Evolutionary conservation across 371 early-diverging fungal species (phyloP).

Genomic region (Basidiobolus meristosporus): DNA sequence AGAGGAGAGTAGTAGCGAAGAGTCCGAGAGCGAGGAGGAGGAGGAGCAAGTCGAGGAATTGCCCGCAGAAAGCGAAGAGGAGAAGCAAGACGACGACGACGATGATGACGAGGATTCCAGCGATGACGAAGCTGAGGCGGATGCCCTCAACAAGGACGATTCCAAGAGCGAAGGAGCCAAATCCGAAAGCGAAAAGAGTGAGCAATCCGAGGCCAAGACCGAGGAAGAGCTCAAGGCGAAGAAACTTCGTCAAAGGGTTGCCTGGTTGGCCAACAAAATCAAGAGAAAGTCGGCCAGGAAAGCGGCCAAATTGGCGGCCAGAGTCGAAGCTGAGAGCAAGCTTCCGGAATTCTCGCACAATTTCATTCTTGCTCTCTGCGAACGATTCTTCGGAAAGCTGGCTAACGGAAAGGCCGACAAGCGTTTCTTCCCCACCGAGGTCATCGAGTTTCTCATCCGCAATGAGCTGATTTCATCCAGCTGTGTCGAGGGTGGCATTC

Average conservation of each 20-base stretch:
- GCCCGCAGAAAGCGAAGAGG: neutral
- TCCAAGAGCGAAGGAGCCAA: slow-evolving; percentile 5
- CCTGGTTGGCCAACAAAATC: no score
- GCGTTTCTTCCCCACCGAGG: slow-evolving; percentile 25
- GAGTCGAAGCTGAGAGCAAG: slow-evolving; percentile 4
- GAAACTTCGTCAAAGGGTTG: no score
- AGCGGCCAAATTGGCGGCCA: no score
- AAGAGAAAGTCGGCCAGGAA: no score
- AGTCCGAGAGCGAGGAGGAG: slow-evolving; percentile 8
- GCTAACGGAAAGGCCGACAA: slow-evolving; percentile 13
- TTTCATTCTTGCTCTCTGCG: slow-evolving; percentile 16
- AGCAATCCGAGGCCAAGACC: neutral
- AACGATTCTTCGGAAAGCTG: slow-evolving; percentile 12
- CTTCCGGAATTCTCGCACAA: slow-evolving; percentile 21
- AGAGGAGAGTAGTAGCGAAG: neutral
- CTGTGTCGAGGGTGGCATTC: slow-evolving; percentile 22
- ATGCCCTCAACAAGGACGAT: slow-evolving; percentile 6
- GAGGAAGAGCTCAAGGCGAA: slow-evolving; percentile 4
- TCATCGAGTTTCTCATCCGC: slow-evolving; percentile 22
- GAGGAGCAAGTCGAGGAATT: neutral
- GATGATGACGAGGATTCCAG: slow-evolving; percentile 1
- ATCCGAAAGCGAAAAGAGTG: slow-evolving; percentile 3
- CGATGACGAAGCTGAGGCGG: neutral
- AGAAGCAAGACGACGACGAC: slow-evolving; percentile 1
- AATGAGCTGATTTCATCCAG: slow-evolving; percentile 18